Percentiles rank a stretch among this genome's conserved stretches.
Evolutionary conservation across 305 asterid genomes (phyloP).

Genomic region (Fraxinus dipetala): DNA sequence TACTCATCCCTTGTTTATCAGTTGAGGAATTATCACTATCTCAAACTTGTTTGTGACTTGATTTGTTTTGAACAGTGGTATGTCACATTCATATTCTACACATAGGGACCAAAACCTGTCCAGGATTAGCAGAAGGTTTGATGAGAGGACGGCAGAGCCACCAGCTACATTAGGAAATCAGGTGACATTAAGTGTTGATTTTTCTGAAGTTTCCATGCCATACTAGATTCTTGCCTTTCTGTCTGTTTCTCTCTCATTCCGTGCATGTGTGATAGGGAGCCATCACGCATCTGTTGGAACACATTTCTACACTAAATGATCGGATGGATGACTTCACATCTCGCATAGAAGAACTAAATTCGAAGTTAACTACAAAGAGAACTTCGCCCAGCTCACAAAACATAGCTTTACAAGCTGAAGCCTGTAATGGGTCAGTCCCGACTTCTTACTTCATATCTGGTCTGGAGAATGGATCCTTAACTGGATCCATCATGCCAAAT

Average conservation of each 20-base stretch:
- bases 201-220: neutral
- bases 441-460: conserved; percentile 87
- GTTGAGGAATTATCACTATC: neutral
- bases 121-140: conserved; percentile 46
- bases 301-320: conserved; percentile 74
- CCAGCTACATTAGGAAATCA: conserved; percentile 43
- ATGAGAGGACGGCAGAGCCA: conserved; percentile 50
- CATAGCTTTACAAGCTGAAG: conserved; percentile 50
- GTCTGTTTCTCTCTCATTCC: conserved; percentile 1
- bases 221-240: neutral
- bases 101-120: conserved; percentile 58
- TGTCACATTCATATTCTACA: conserved; percentile 85
- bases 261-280: conserved; percentile 46
- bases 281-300: conserved; percentile 78
- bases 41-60: conserved; percentile 9
- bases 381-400: conserved; percentile 53
- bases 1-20: conserved; percentile 1
- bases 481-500: conserved; percentile 60
- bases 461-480: conserved; percentile 79
- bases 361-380: conserved; percentile 53
- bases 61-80: conserved; percentile 49
- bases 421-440: conserved; percentile 76
- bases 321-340: conserved; percentile 91
- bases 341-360: conserved; percentile 66
- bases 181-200: conserved; percentile 33